Conservation (phyloP, 2,329 filamentous ascomycete genomes). For the Penicillium brasilianum region DNA sequence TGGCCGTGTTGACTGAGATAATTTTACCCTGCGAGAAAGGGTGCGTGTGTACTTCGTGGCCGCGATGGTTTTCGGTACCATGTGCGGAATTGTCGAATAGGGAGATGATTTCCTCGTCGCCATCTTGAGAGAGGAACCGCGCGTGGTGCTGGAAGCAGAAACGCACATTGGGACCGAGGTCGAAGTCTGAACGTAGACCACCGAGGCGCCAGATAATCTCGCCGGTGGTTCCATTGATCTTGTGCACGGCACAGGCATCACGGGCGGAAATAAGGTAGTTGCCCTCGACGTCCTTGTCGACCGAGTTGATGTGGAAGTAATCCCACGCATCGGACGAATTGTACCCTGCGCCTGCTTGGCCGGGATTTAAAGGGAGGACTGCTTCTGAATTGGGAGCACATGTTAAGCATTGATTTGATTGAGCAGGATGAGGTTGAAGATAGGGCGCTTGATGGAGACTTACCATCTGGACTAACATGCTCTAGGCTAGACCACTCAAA, state of each 20-base stretch:
- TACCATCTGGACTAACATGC: constrained; percentile 58
- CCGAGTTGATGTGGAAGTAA: constrained; percentile 57
- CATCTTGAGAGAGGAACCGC: constrained; percentile 53
- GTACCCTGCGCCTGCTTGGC: constrained; percentile 47
- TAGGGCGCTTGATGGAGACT: constrained; percentile 25
- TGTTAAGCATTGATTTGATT: constrained; percentile 12
- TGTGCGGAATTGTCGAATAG: constrained; percentile 62
- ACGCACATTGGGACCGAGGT: constrained; percentile 48
- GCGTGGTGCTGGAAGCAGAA: constrained; percentile 60
- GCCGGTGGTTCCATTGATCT: constrained; percentile 53
- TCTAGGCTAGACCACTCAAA: constrained; percentile 66
- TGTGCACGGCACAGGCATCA: constrained; percentile 54
- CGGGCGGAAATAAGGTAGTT: constrained; percentile 57
- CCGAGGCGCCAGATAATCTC: constrained; percentile 56
- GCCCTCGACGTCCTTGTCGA: constrained; percentile 47
- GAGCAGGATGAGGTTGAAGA: background rate
- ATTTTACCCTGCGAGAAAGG: constrained; percentile 53
- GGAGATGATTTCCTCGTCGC: constrained; percentile 56
- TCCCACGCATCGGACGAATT: constrained; percentile 53
- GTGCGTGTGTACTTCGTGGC: constrained; percentile 43
- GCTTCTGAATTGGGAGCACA: constrained; percentile 41
- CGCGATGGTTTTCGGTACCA: constrained; percentile 40
- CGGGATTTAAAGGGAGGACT: constrained; percentile 54
- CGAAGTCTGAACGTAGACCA: constrained; percentile 53
- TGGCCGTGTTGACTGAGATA: constrained; percentile 51